Base-by-base conservation (phyloP, 805 yeast species). In the Ogataea chonburiensis region DNA sequence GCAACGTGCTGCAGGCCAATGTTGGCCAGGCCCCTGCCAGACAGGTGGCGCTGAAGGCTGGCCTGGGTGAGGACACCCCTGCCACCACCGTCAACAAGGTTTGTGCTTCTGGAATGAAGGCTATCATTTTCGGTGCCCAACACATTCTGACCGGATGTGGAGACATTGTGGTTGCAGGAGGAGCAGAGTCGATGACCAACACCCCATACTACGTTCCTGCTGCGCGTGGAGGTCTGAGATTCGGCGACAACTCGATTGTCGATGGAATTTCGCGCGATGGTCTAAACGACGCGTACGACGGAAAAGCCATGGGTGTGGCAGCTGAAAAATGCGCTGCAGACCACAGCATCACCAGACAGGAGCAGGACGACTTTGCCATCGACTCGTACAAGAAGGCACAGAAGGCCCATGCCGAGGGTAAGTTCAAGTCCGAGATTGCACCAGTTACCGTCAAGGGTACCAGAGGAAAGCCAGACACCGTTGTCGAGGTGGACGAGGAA, bases 21-120 rank as follows among this genome's bases (percentile, higher is more conserved):
- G 81, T 86, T 43, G 98, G 98, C 45, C 98, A 91, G 68, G 88
- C 91, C 41, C 98, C 98, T 28, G 98, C 98, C 22, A 82, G 98
- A 67, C 98, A 91, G 68, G 98, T 91, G 39, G 96, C 96, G 11
- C 57, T 91, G 49, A 82, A 80, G 56, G 83, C 98, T 13, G 98
- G 98, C 11, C 73, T 93, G 35, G 78, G 86, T 33, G 79, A 82
- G 48, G 69, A 77, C 43, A 79, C 86, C 37, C 83, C 87, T 31
- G 95, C 96, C 41, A 77, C 96, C 37, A 84, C 97, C 24, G 75
- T 91, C 50, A 93, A 93, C 77, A 91, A 91, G 70, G 98, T 93
- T 40, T 93, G 98, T 71, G 95, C 98, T 26, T 85, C 96, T 9
- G 98, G 96, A 52, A 68, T 89, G 78, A 91, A 93, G 68, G 77